Evolutionary conservation across 2,329 filamentous ascomycete genomes (phyloP), one percentile per base, ranked within the genome.

Genomic region (Fusarium sp.): DNA sequence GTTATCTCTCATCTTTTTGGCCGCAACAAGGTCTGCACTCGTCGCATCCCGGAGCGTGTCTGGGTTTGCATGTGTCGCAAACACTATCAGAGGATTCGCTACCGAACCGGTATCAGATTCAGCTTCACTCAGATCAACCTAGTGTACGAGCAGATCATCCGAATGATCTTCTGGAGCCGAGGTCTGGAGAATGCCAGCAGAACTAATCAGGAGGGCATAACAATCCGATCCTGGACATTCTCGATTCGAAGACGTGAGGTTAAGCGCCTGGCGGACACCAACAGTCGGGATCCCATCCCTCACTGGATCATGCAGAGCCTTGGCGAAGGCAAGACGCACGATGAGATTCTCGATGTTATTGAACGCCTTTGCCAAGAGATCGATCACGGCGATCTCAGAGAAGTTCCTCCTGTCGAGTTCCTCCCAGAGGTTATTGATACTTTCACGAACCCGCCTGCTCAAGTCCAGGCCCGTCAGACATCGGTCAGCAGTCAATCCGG

Each of bases 1-100:
- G 90, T 92, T 10, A 92, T 95, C 66, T 94, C 92, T 0, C 93
- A 96, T 77, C 88, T 95, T 61, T 95, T 95, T 74, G 93, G 93
- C 27, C 89, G 94, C 41, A 96, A 96, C 84, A 96, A 96, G 82
- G 85, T 88, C 12, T 92, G 90, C 76, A 96, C 93, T 2, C 87
- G 91, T 38, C 85, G 86, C 48, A 93, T 96, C 54, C 92, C 92
- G 0, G 82, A 87, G 10, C 81, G 88, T 27, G 87, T 93, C 5
- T 95, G 93, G 93, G 89, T 94, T 1, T 89, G 92, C 76, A 92
- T 89, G 78, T 96, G 94, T 80, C 89, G 93, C 39, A 95, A 95
- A 78, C 92, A 95, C 77, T 96, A 96, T 79, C 94, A 96, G 81
- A 89, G 93, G 11, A 87, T 87, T 46, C 86, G 91, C 0, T 95